Evolutionary conservation across 371 early-diverging fungal species (phyloP).

Genomic region (Mortierella sp.): DNA sequence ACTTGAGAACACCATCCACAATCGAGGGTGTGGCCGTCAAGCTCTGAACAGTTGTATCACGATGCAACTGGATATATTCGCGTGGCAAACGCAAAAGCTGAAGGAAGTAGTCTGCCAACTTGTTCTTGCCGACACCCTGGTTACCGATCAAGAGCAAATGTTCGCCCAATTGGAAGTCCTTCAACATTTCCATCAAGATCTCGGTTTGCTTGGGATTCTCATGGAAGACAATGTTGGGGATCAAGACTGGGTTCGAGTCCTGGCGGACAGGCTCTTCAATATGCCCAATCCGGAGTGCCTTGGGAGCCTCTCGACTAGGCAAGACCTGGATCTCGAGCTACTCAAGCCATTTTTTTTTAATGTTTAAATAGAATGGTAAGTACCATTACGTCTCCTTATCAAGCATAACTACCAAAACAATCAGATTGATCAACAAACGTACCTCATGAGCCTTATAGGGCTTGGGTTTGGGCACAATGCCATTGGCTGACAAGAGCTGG

Average conservation of each 20-base stretch:
- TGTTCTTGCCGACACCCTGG: constrained; percentile 92
- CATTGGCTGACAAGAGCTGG: constrained; percentile 67
- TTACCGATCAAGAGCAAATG: constrained; percentile 81
- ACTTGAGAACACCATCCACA: constrained; percentile 75
- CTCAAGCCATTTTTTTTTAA: constrained; percentile 3
- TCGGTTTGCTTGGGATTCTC: constrained; percentile 82
- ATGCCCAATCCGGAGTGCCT: constrained; percentile 65
- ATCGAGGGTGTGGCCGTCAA: constrained; percentile 83
- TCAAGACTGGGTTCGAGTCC: constrained; percentile 72
- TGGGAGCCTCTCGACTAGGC: constrained; percentile 61
- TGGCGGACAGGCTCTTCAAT: constrained; percentile 65
- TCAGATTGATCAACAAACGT: not conserved
- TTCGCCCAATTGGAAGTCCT: constrained; percentile 79
- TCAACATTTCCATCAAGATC: constrained; percentile 76
- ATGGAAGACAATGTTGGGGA: constrained; percentile 78
- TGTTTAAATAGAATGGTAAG: not conserved
- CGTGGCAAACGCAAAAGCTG: constrained; percentile 78
- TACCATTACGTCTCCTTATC: too few relatives aligned
- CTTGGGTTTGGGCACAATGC: constrained; percentile 63
- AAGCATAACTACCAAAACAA: too few relatives aligned
- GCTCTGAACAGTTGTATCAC: constrained; percentile 86
- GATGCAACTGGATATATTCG: constrained; percentile 87
- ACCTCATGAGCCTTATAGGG: constrained; percentile 53
- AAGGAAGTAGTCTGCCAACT: constrained; percentile 81
- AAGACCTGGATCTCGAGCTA: constrained; percentile 67